Evolutionary conservation across 805 yeast species (phyloP).

Genomic region (Candida hungchunana): DNA sequence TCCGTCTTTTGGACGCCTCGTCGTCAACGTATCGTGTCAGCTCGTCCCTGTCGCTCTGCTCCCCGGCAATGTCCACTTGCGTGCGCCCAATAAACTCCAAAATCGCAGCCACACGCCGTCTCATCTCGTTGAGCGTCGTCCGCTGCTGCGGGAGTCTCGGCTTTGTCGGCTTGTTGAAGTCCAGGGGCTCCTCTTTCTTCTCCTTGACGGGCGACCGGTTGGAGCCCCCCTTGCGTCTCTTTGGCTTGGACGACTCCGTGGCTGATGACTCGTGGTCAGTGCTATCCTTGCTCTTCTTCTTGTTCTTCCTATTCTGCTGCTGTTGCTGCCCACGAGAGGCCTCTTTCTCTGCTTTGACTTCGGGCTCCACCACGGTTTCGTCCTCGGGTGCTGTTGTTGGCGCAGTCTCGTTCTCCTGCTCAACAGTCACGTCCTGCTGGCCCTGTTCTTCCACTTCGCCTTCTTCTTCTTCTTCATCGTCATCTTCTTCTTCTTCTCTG

Average conservation of each 20-base stretch:
- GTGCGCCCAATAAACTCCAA: slow-evolving; percentile 87
- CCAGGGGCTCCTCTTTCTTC: slow-evolving; percentile 33
- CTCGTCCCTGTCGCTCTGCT: slow-evolving; percentile 54
- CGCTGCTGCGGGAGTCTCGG: slow-evolving; percentile 81
- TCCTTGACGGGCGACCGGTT: slow-evolving; percentile 16
- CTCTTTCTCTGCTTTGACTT: background rate
- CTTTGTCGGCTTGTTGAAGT: slow-evolving; percentile 66
- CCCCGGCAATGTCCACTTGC: slow-evolving; percentile 76
- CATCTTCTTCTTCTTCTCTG: slow-evolving; percentile 4
- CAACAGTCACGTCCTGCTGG: too few relatives aligned
- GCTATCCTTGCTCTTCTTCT: too few relatives aligned
- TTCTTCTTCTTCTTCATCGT: slow-evolving; percentile 1
- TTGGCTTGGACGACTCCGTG: slow-evolving; percentile 10
- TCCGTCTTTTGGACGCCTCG: slow-evolving; percentile 33
- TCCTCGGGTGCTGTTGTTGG: too few relatives aligned
- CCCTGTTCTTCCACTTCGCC: slow-evolving; percentile 7
- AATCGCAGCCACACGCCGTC: slow-evolving; percentile 83
- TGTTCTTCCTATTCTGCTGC: background rate
- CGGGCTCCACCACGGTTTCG: too few relatives aligned
- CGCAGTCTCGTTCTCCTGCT: too few relatives aligned
- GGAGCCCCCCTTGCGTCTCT: slow-evolving; percentile 12
- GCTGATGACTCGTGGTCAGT: slow-evolving; percentile 10
- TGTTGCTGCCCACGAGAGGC: background rate
- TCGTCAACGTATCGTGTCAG: slow-evolving; percentile 44
- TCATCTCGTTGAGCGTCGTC: slow-evolving; percentile 75